A percentile compares a stretch with the other conserved stretches of the same genome.
Conservation (phyloP, 768 basidiomycete species). For the Pulveroboletus sp. region DNA sequence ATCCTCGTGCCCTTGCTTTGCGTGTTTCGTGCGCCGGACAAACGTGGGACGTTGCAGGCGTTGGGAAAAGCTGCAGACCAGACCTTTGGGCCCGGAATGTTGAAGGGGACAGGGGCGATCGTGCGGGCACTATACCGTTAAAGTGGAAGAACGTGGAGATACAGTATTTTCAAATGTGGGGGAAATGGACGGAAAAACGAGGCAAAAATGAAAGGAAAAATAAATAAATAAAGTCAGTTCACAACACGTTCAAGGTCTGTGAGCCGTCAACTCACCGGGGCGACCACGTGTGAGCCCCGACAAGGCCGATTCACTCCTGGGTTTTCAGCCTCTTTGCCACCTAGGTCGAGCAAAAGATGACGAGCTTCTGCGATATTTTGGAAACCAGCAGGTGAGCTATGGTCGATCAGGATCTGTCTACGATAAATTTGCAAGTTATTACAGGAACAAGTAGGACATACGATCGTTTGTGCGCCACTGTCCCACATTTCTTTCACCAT, state of each 20-base stretch:
- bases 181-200: conserved; percentile 6
- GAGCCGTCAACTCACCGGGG: conserved; percentile 59
- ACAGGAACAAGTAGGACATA: conserved; percentile 26
- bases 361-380: conserved; percentile 74
- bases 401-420: conserved; percentile 78
- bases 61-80: conserved; percentile 83
- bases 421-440: conserved; percentile 10
- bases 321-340: conserved; percentile 54
- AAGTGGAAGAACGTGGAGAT: not conserved
- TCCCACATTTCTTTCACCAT: conserved; percentile 87
- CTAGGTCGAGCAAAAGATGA: conserved; percentile 62
- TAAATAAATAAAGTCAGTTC: not conserved
- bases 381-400: conserved; percentile 73
- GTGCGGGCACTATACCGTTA: conserved; percentile 73
- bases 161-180: conserved; percentile 17
- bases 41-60: conserved; percentile 84
- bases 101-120: conserved; percentile 80
- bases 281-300: conserved; percentile 76
- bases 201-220: not conserved
- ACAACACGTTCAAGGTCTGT: not conserved
- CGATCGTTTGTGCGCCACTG: conserved; percentile 81
- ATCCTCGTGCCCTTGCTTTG: conserved; percentile 80
- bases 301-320: conserved; percentile 35
- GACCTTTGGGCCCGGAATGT: conserved; percentile 45
- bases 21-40: conserved; percentile 84